Evolutionary conservation across 176 grass and related monocot species (phyloP).

Genomic region (Lolium perenne): DNA sequence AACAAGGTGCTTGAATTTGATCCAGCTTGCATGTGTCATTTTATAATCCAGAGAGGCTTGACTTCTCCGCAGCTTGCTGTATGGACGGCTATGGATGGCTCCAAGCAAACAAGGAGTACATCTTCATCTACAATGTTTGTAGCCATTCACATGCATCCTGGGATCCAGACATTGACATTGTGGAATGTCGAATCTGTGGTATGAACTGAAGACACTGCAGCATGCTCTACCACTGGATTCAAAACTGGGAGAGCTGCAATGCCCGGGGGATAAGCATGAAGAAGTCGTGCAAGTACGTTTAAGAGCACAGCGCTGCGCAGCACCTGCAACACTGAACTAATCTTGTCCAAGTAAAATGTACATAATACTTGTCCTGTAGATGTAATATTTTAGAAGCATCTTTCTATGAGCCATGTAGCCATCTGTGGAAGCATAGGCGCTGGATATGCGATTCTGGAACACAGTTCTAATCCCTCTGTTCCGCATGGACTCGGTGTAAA

Average conservation of each 20-base stretch:
- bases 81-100: constrained; percentile 34
- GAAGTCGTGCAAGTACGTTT: not conserved
- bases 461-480: not conserved
- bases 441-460: constrained; percentile 3
- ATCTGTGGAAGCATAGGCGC: constrained; percentile 2
- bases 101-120: constrained; percentile 19
- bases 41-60: not conserved
- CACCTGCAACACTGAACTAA: not conserved
- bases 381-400: constrained; percentile 7
- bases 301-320: not conserved
- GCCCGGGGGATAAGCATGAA: not conserved
- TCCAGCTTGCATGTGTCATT: constrained; percentile 32
- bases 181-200: constrained; percentile 24
- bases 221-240: not conserved
- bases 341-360: constrained; percentile 29
- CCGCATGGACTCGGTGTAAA: not conserved
- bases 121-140: constrained; percentile 16
- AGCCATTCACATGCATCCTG: constrained; percentile 22
- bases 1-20: constrained; percentile 22
- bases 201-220: not conserved
- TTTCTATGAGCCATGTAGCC: constrained; percentile 7
- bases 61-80: not conserved
- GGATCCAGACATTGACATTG: constrained; percentile 10
- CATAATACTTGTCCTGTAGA: constrained; percentile 21
- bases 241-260: constrained; percentile 3